Conservation (phyloP, 192 early-diverging fungal species). For the Gonapodya prolifera region DNA sequence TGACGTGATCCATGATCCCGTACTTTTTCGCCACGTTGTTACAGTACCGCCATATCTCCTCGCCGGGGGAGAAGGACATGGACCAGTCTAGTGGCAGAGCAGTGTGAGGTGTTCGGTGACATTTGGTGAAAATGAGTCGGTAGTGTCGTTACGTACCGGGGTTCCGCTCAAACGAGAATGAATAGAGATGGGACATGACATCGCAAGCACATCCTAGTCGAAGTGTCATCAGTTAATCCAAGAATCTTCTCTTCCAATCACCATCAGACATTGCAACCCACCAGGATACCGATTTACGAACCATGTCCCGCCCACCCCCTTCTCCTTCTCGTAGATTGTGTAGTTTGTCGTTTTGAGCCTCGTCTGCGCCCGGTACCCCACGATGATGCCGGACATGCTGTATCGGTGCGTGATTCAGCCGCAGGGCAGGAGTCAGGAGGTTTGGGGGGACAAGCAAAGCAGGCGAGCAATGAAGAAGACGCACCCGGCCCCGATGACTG, state of each 20-base stretch:
- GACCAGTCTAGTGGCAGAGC: too few relatives aligned
- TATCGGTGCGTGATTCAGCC: too few relatives aligned
- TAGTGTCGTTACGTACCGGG: too few relatives aligned
- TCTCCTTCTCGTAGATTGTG: background rate
- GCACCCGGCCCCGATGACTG: background rate
- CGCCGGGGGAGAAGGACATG: background rate
- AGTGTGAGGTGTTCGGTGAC: too few relatives aligned
- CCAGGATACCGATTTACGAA: constrained; percentile 30
- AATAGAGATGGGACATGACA: constrained; percentile 30
- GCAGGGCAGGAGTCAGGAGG: too few relatives aligned
- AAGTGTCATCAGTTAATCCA: too few relatives aligned
- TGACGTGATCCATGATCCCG: background rate
- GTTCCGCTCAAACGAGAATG: constrained; percentile 29
- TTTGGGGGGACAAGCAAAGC: too few relatives aligned
- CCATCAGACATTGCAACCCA: too few relatives aligned
- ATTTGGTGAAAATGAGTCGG: too few relatives aligned
- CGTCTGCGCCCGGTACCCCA: background rate
- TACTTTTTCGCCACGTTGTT: background rate
- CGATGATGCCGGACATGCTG: background rate
- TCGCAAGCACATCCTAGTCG: too few relatives aligned
- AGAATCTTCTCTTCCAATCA: too few relatives aligned
- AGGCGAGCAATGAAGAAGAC: too few relatives aligned
- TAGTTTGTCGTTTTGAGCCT: background rate
- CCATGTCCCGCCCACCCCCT: background rate
- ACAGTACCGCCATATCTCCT: background rate